Percentiles rank a stretch among this genome's conserved stretches.
Conservation (phyloP, 163 green algal species). For the Scenedesmus sp. region DNA sequence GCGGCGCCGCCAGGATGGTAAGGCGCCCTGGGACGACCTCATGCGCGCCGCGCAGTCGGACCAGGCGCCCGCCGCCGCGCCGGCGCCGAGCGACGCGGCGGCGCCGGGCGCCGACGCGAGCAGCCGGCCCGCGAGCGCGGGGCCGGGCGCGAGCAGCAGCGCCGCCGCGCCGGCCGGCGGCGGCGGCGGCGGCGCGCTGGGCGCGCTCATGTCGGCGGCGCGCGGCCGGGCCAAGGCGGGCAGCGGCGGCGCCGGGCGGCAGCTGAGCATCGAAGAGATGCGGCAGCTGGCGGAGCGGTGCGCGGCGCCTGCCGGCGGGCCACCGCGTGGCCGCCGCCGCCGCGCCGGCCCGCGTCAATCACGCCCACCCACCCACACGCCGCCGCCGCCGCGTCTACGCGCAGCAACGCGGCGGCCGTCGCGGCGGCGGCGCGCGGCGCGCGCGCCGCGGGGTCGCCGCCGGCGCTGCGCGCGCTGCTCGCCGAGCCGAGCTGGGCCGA, state of each 20-base stretch:
- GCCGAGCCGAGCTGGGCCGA: conserved; percentile 39
- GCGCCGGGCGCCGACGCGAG: neutral
- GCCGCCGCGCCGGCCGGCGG: neutral
- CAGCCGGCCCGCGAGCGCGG: neutral
- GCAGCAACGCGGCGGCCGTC: conserved; percentile 33
- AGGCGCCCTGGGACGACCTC: neutral
- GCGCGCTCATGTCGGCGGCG: conserved; percentile 40
- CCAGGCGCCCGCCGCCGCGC: neutral
- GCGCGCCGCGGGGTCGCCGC: conserved; percentile 1
- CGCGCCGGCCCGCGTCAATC: too few species aligned
- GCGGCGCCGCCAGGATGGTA: neutral
- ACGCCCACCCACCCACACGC: too few species aligned
- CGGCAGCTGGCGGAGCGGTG: conserved; percentile 7
- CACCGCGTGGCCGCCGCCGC: too few species aligned
- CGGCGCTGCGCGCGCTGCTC: conserved; percentile 28
- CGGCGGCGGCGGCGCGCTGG: neutral
- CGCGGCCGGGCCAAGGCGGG: neutral
- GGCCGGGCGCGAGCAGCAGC: neutral
- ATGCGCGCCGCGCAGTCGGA: conserved; percentile 10
- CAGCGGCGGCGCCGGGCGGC: conserved; percentile 6
- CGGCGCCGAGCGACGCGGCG: neutral
- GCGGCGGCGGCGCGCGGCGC: neutral
- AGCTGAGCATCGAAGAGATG: conserved; percentile 13
- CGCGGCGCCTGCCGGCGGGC: neutral
- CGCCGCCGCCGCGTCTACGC: neutral